phyloP scores from a whole-genome alignment of 345 rosid species.

The Murraya koenigii region DNA sequence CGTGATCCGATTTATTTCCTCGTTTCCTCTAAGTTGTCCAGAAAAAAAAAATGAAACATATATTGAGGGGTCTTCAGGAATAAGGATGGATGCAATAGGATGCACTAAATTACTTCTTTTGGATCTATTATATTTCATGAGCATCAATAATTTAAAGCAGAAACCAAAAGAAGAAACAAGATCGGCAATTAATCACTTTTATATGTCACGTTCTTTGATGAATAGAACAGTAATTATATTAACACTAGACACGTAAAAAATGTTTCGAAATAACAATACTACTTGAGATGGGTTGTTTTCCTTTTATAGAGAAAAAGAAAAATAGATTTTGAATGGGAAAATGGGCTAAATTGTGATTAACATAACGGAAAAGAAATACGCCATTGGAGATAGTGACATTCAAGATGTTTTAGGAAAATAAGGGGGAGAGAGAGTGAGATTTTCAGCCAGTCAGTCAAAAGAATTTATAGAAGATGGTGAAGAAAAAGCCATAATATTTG shows the following conservation, averaged over 20 bases:
- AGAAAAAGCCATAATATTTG: slow-evolving; percentile 26
- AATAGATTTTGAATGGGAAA: slow-evolving; percentile 1
- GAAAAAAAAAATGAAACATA: too few relatives aligned
- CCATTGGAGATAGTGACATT: slow-evolving; percentile 21
- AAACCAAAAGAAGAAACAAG: not conserved
- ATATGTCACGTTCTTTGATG: not conserved
- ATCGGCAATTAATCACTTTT: not conserved
- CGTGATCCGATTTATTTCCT: not conserved
- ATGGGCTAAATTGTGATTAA: not conserved
- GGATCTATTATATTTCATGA: not conserved
- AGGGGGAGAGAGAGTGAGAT: slow-evolving; percentile 19
- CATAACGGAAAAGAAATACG: not conserved
- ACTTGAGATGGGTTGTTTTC: not conserved
- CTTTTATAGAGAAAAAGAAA: not conserved
- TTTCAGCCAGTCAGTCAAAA: slow-evolving; percentile 46
- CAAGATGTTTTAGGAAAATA: slow-evolving; percentile 7
- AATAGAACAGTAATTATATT: not conserved
- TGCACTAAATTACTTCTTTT: not conserved
- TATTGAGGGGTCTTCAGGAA: not conserved
- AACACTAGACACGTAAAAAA: not conserved
- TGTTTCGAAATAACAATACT: not conserved
- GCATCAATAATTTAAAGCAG: not conserved
- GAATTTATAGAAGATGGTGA: slow-evolving; percentile 35
- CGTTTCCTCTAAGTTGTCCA: not conserved
- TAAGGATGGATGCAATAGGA: not conserved